These are phyloP conservation scores for Orbilia brochopaga DNA, from an alignment of 2,329 filamentous ascomycete species.

Conservation along the genomic window DNA sequence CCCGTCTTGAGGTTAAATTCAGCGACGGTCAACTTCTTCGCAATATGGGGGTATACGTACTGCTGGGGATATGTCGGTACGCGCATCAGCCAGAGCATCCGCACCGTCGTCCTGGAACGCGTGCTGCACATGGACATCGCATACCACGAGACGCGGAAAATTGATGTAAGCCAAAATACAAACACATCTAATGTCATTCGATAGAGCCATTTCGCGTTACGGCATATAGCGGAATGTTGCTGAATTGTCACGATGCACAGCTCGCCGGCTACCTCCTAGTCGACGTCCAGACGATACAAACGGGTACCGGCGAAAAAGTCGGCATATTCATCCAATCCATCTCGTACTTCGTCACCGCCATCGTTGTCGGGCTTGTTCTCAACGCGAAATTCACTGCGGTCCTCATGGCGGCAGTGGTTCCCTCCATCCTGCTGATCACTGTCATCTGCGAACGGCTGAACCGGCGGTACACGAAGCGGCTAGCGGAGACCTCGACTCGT, in stretches of 20 bases:
- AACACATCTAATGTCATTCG: constrained; percentile 27
- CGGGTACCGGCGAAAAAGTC: constrained; percentile 73
- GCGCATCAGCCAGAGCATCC: constrained; percentile 61
- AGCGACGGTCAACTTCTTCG: constrained; percentile 58
- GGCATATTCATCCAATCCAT: constrained; percentile 68
- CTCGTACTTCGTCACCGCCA: constrained; percentile 72
- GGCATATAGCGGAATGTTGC: constrained; percentile 59
- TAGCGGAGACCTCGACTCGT: constrained; percentile 58
- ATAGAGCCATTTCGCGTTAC: constrained; percentile 53
- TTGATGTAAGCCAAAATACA: constrained; percentile 60
- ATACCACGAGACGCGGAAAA: constrained; percentile 63
- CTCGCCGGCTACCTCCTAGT: constrained; percentile 68
- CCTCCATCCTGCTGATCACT: constrained; percentile 61
- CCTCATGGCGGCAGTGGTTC: constrained; percentile 63
- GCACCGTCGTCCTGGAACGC: constrained; percentile 61
- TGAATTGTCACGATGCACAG: constrained; percentile 58
- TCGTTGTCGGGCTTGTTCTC: constrained; percentile 71
- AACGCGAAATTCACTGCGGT: constrained; percentile 69
- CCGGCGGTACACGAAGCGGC: constrained; percentile 58
- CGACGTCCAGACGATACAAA: constrained; percentile 71
- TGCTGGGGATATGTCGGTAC: constrained; percentile 63
- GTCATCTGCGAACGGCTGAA: constrained; percentile 61
- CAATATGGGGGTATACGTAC: constrained; percentile 62
- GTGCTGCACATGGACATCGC: constrained; percentile 63
- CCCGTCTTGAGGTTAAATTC: constrained; percentile 56